Evolutionary conservation across 2,329 filamentous ascomycete species (phyloP).

Genomic region (Fusarium camptoceras): DNA sequence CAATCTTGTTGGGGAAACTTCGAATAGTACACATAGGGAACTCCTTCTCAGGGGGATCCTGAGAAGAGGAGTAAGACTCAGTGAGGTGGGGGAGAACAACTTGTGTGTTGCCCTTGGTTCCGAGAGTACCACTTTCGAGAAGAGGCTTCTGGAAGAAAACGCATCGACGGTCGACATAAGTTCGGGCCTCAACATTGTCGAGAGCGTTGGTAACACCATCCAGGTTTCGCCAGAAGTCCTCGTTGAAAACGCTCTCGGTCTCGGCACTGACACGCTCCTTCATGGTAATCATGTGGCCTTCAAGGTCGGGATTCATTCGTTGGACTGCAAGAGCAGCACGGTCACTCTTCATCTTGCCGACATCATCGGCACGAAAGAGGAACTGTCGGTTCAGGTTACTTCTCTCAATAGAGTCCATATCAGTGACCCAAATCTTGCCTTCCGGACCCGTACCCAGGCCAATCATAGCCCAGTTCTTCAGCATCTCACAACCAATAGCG

Average conservation of each 20-base stretch:
- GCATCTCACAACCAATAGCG: conserved; percentile 97
- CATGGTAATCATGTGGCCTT: conserved; percentile 84
- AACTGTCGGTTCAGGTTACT: conserved; percentile 99
- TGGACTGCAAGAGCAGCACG: conserved; percentile 90
- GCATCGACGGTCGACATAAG: conserved; percentile 94
- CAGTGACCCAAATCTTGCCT: conserved; percentile 91
- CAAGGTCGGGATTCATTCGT: conserved; percentile 93
- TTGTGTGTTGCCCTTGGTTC: conserved; percentile 98
- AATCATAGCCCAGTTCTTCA: conserved; percentile 99
- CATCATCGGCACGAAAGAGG: conserved; percentile 91
- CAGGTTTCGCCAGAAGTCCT: conserved; percentile 87
- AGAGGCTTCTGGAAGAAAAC: conserved; percentile 98
- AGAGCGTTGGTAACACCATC: conserved; percentile 97
- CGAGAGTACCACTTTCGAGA: conserved; percentile 96
- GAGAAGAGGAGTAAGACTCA: conserved; percentile 94
- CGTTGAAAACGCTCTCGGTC: conserved; percentile 94
- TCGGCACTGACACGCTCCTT: conserved; percentile 92
- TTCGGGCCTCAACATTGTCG: conserved; percentile 96
- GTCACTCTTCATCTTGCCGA: conserved; percentile 96
- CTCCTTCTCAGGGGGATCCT: conserved; percentile 97
- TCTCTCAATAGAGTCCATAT: conserved; percentile 99
- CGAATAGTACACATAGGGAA: conserved; percentile 99
- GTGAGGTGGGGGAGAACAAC: conserved; percentile 91
- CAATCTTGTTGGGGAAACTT: conserved; percentile 98
- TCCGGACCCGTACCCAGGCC: conserved; percentile 89